Conservation (phyloP, 2,329 filamentous ascomycete species). For the Exophiala mesophila region DNA sequence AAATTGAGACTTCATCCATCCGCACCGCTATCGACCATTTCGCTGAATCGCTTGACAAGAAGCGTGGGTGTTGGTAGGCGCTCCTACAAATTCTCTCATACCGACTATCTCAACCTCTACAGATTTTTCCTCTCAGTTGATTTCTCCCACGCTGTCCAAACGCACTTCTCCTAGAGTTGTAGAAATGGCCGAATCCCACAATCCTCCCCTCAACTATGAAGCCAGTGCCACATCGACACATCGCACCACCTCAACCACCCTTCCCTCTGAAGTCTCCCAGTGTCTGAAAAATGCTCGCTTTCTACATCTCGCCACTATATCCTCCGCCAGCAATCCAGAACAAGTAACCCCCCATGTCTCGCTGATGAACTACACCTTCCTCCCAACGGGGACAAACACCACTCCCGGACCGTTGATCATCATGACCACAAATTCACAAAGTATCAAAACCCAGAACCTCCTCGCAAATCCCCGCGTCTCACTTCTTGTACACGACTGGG, state of each 20-base stretch:
- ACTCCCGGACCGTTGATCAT: slow-evolving; percentile 71
- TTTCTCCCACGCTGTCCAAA: too few relatives aligned
- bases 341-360: slow-evolving; percentile 84
- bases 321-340: slow-evolving; percentile 2
- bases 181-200: slow-evolving; percentile 47
- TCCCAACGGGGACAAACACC: slow-evolving; percentile 47
- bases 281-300: slow-evolving; percentile 94
- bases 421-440: slow-evolving; percentile 80
- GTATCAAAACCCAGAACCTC: slow-evolving; percentile 69
- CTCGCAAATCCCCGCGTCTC: slow-evolving; percentile 80
- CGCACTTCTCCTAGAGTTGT: too few relatives aligned
- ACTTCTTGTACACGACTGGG: slow-evolving; percentile 96
- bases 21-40: too few relatives aligned
- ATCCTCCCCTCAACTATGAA: slow-evolving; percentile 69
- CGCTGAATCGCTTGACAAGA: too few relatives aligned
- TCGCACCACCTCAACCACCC: slow-evolving; percentile 61
- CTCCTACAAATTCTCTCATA: too few relatives aligned
- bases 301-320: slow-evolving; percentile 88
- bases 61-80: too few relatives aligned
- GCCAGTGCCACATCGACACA: slow-evolving; percentile 69
- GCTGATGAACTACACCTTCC: slow-evolving; percentile 98
- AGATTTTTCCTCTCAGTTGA: too few relatives aligned
- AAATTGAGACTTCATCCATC: too few relatives aligned
- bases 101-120: too few relatives aligned
- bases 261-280: slow-evolving; percentile 80